A percentile compares a stretch with the other conserved stretches of the same genome.
Conservation (phyloP, 2,329 filamentous ascomycete genomes). For the Penicillium sp. region DNA sequence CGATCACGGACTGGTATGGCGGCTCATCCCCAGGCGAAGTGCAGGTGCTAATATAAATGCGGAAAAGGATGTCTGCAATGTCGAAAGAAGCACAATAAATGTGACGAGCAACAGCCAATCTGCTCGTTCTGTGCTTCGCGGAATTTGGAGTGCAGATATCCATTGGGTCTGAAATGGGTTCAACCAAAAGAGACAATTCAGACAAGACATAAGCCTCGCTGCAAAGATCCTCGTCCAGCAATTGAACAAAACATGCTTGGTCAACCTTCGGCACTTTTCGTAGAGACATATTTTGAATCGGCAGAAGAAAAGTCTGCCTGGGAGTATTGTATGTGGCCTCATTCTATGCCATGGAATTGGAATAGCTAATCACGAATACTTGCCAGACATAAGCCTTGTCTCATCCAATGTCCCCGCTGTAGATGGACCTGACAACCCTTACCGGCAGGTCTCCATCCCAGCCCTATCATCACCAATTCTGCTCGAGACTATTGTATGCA, state of each 20-base stretch:
- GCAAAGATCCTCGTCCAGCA: neutral
- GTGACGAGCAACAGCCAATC: conserved; percentile 15
- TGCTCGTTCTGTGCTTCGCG: conserved; percentile 15
- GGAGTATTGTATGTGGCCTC: conserved; percentile 19
- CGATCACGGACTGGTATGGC: conserved; percentile 20
- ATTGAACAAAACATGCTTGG: neutral
- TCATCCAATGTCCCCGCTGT: conserved; percentile 22
- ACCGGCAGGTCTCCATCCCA: conserved; percentile 20
- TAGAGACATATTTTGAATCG: conserved; percentile 8
- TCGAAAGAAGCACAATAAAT: conserved; percentile 22
- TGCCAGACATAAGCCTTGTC: conserved; percentile 20
- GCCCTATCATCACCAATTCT: conserved; percentile 20
- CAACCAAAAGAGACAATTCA: conserved; percentile 9
- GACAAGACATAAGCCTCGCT: conserved; percentile 17
- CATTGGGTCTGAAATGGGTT: conserved; percentile 19
- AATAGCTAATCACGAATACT: neutral
- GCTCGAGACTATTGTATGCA: conserved; percentile 22
- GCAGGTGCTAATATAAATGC: neutral
- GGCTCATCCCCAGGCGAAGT: neutral
- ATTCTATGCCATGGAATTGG: neutral
- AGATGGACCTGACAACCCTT: conserved; percentile 23
- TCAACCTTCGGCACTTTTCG: conserved; percentile 6
- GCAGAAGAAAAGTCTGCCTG: conserved; percentile 19
- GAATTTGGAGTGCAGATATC: conserved; percentile 14
- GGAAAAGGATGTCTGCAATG: conserved; percentile 19